Conservation (phyloP, 2,329 filamentous ascomycete genomes). For the Cladosporium halotolerans region DNA sequence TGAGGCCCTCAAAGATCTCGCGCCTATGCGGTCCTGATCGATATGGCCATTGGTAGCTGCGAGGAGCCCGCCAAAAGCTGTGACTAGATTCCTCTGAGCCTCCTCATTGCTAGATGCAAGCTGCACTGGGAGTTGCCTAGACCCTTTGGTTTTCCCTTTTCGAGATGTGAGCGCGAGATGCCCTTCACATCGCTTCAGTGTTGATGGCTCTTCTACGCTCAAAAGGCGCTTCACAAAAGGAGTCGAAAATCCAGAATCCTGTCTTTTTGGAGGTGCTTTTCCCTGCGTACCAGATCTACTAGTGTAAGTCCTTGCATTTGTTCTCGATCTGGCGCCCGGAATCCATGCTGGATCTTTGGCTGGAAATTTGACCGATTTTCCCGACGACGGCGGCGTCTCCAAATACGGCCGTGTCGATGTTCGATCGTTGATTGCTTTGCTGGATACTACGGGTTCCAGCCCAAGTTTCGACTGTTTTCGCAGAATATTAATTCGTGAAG, state of each 20-base stretch:
- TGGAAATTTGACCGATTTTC: background rate
- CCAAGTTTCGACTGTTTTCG: constrained; percentile 21
- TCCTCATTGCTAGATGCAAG: constrained; percentile 18
- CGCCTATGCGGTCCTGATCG: constrained; percentile 26
- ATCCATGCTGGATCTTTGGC: constrained; percentile 18
- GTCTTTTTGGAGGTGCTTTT: background rate
- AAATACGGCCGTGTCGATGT: background rate
- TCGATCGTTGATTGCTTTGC: background rate
- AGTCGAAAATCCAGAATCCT: constrained; percentile 13
- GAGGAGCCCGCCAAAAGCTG: constrained; percentile 7
- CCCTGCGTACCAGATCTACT: background rate
- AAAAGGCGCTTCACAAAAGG: constrained; percentile 17
- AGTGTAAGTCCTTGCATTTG: constrained; percentile 6
- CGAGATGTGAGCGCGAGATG: background rate
- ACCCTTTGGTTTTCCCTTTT: background rate
- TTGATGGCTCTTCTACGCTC: constrained; percentile 16
- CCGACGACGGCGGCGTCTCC: background rate
- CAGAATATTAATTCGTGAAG: constrained; percentile 35
- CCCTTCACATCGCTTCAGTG: background rate
- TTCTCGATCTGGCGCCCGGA: background rate
- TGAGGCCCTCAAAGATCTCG: constrained; percentile 32
- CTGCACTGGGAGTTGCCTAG: constrained; percentile 25
- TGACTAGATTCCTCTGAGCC: constrained; percentile 12
- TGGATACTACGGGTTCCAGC: background rate
- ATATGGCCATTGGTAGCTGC: constrained; percentile 8